phyloP scores from a whole-genome alignment of 2,329 filamentous ascomycete species.

The Paecilomyces sp. region DNA sequence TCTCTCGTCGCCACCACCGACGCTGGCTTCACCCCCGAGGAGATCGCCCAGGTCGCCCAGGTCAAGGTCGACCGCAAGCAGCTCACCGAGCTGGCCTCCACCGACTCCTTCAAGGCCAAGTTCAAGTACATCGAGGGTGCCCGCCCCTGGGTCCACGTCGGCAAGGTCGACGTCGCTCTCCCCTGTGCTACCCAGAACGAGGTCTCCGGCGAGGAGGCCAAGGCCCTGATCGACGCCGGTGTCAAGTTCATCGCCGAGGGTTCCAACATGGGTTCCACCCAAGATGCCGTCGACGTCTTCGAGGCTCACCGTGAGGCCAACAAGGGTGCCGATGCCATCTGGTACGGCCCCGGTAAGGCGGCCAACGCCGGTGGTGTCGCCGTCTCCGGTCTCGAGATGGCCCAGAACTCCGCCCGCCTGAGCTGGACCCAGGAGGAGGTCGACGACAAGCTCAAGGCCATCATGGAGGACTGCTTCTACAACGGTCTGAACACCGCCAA shows the following conservation, averaged over 20 bases:
- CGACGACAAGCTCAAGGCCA: constrained; percentile 79
- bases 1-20: constrained; percentile 67
- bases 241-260: constrained; percentile 87
- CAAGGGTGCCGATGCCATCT: constrained; percentile 65
- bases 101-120: constrained; percentile 49
- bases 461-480: constrained; percentile 92
- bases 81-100: constrained; percentile 63
- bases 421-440: constrained; percentile 86
- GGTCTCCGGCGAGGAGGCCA: constrained; percentile 83
- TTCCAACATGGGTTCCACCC: constrained; percentile 98
- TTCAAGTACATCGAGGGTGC: constrained; percentile 84
- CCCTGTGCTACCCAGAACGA: constrained; percentile 97
- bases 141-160: constrained; percentile 86
- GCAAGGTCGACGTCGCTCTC: constrained; percentile 82
- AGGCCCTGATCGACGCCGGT: constrained; percentile 69
- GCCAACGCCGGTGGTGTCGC: constrained; percentile 97
- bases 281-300: constrained; percentile 89
- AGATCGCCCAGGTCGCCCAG: constrained; percentile 69
- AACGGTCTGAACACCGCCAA: constrained; percentile 83
- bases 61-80: constrained; percentile 84
- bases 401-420: constrained; percentile 86
- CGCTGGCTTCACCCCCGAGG: constrained; percentile 64
- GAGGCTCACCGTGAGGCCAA: constrained; percentile 63
- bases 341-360: constrained; percentile 96
- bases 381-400: constrained; percentile 97